phyloP scores from a whole-genome alignment of 805 yeast species.

The Metschnikowia similis region DNA sequence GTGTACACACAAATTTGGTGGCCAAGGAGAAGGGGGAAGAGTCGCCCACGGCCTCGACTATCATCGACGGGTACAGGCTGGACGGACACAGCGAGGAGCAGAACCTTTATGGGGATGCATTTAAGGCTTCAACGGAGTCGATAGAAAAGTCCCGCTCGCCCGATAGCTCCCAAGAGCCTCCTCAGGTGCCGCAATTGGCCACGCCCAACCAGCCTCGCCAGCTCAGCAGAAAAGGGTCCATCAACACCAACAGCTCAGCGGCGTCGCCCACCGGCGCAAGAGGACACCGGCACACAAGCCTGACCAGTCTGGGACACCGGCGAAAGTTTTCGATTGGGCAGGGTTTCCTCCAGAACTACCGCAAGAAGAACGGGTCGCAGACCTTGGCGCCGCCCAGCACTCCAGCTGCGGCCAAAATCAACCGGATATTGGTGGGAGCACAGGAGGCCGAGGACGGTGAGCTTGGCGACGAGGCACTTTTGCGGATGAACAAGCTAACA shows the following conservation, averaged over 20 bases:
- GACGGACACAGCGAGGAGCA: constrained; percentile 27
- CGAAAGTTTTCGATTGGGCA: constrained; percentile 64
- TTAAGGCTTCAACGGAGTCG: constrained; percentile 30
- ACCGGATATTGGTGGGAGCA: constrained; percentile 25
- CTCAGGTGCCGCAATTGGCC: constrained; percentile 12
- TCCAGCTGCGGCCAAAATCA: constrained; percentile 47
- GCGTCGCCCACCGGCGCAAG: constrained; percentile 14
- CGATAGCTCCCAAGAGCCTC: constrained; percentile 10
- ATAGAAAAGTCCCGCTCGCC: constrained; percentile 27
- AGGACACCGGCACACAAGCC: constrained; percentile 37
- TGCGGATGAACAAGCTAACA: constrained; percentile 21
- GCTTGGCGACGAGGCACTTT: constrained; percentile 25
- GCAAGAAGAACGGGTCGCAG: constrained; percentile 46
- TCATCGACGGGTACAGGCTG: constrained; percentile 18
- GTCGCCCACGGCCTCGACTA: constrained; percentile 16
- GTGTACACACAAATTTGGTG: constrained; percentile 49
- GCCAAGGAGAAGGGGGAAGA: constrained; percentile 20
- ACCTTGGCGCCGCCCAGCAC: constrained; percentile 48
- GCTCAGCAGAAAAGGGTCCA: constrained; percentile 38
- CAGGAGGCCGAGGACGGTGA: constrained; percentile 28
- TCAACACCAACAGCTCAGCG: constrained; percentile 24
- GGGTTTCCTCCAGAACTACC: constrained; percentile 44
- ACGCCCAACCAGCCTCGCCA: constrained; percentile 17
- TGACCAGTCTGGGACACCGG: constrained; percentile 43
- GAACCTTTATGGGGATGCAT: constrained; percentile 38